Conservation (phyloP, 129 eudicot genomes). For the Erigeron canadensis region DNA sequence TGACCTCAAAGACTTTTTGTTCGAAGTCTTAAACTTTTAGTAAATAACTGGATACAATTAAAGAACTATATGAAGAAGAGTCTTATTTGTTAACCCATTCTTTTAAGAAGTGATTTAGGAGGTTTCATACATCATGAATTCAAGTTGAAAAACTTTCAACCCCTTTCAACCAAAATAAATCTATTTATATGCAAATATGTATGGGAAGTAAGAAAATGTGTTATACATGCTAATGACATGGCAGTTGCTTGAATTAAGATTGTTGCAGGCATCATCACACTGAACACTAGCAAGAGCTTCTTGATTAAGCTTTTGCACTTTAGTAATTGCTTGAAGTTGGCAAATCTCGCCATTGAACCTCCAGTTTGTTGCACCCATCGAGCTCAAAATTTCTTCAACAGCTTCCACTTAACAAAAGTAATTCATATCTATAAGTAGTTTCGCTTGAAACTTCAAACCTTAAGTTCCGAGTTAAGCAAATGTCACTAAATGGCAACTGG, state of each 20-base stretch:
- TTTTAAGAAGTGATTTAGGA: not conserved
- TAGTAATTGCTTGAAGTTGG: conserved; percentile 46
- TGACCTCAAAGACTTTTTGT: too few species aligned
- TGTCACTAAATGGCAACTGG: too few species aligned
- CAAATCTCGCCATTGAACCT: conserved; percentile 53
- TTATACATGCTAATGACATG: conserved; percentile 57
- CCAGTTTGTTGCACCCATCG: conserved; percentile 76
- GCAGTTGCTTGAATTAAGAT: conserved; percentile 45
- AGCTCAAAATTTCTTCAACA: conserved; percentile 47
- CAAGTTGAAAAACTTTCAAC: too few species aligned
- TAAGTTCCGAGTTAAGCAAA: not conserved
- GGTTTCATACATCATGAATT: not conserved
- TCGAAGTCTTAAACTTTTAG: too few species aligned
- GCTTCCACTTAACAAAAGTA: conserved; percentile 41
- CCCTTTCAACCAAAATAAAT: too few species aligned
- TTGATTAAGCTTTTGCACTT: conserved; percentile 29
- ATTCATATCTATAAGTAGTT: not conserved
- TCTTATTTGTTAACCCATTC: too few species aligned
- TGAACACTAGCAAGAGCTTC: conserved; percentile 35
- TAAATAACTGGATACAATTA: conserved; percentile 11
- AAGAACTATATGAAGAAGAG: too few species aligned
- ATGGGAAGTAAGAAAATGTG: not conserved
- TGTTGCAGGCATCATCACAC: conserved; percentile 47
- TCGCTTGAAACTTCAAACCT: not conserved
- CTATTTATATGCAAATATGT: too few species aligned